Evolutionary conservation across 306 rosid species (phyloP).

Genomic region (Cucumis melo): DNA sequence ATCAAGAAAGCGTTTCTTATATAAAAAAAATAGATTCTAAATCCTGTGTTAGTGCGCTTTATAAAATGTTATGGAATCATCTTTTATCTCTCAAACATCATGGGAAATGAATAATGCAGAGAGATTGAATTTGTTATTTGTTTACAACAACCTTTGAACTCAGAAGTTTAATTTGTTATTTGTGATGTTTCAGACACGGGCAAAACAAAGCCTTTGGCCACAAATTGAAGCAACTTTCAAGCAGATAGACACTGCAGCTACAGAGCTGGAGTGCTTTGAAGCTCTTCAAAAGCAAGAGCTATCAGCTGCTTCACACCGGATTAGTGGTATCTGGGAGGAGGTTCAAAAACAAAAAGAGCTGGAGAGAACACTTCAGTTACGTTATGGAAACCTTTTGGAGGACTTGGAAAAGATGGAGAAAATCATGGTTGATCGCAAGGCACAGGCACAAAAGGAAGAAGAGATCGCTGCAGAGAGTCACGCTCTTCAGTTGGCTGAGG

Average conservation of each 20-base stretch:
- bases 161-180: background rate
- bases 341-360: conserved; percentile 82
- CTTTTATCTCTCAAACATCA: background rate
- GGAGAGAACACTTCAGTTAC: conserved; percentile 55
- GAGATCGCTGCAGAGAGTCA: conserved; percentile 30
- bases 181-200: conserved; percentile 45
- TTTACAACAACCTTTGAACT: background rate
- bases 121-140: background rate
- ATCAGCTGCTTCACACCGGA: conserved; percentile 63
- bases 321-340: conserved; percentile 55
- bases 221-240: conserved; percentile 78
- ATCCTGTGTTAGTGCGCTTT: no score
- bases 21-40: no score
- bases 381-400: conserved; percentile 47
- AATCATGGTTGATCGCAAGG: conserved; percentile 31
- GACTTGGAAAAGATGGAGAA: conserved; percentile 43
- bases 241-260: conserved; percentile 77
- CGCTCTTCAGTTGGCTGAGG: conserved; percentile 25
- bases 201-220: conserved; percentile 67
- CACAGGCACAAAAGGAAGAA: conserved; percentile 33
- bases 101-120: background rate
- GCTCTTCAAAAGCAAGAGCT: conserved; percentile 82
- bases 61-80: no score
- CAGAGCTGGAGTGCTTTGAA: conserved; percentile 77
- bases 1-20: no score